Conservation (phyloP, 352 stramenopile genomes). For the Lagenidium giganteum region DNA sequence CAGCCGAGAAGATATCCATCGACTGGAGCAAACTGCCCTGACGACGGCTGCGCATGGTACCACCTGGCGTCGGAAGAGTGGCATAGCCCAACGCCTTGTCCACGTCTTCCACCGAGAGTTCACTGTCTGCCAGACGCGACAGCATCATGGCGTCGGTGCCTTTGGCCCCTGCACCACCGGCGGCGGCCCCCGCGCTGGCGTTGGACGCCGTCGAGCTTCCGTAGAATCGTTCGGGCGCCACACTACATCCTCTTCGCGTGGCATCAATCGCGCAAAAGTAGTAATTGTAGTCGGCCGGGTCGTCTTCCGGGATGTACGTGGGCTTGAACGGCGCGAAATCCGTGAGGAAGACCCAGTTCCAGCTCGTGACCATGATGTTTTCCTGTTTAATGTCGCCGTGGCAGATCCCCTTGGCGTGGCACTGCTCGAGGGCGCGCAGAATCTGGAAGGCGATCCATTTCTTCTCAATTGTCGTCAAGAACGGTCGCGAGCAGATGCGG, state of each 20-base stretch:
- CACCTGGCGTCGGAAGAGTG: conserved; percentile 20
- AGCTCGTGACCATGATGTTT: conserved; percentile 98
- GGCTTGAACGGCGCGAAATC: conserved; percentile 97
- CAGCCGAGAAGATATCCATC: conserved; percentile 98
- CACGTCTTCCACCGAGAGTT: conserved; percentile 35
- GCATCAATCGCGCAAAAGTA: conserved; percentile 88
- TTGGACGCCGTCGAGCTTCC: conserved; percentile 8
- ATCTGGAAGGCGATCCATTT: conserved; percentile 98
- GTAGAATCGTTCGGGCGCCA: conserved; percentile 94
- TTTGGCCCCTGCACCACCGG: conserved; percentile 10
- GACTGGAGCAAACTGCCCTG: conserved; percentile 73
- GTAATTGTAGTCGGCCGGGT: conserved; percentile 95
- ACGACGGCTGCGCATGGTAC: conserved; percentile 22
- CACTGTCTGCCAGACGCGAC: conserved; percentile 26
- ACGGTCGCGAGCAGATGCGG: conserved; percentile 94
- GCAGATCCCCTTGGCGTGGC: conserved; percentile 89
- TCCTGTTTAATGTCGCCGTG: conserved; percentile 98
- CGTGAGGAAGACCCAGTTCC: conserved; percentile 96
- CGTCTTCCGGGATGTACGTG: conserved; percentile 93
- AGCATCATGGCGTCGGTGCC: conserved; percentile 50
- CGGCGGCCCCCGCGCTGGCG: not conserved
- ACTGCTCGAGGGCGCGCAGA: conserved; percentile 90
- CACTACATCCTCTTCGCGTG: conserved; percentile 89
- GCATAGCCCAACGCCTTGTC: conserved; percentile 18
- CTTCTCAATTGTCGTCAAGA: conserved; percentile 94